Base-by-base conservation (phyloP, 768 basidiomycete species). In the Cyathus striatus region DNA sequence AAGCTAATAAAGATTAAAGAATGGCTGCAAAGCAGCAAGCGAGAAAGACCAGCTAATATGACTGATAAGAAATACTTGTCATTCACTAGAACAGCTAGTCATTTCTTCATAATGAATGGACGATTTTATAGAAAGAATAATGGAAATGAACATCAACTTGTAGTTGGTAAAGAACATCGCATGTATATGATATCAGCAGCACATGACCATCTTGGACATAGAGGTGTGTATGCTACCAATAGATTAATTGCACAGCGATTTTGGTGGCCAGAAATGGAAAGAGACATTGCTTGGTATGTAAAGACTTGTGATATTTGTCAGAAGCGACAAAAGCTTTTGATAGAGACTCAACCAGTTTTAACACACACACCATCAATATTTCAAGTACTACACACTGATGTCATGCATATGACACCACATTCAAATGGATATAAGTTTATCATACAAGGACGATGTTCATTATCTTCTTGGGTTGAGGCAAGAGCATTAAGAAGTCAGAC, bases 201-300 rank as follows among this genome's bases (percentile, higher is more conserved):
- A 2, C 62, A 61, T 40, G 48, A 64, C 25, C 21, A 35, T 5
- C 18, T 58, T 3, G 61, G 58, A 33, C 58, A 64, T 43, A 45
- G 53, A 42, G 57, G 57, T 2, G 40, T 46, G 7, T 58, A 44
- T 25, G 48, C 57, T 0, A 61, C 55, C 0, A 44, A 27, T 3
- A 3, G 38, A 0, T 16, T 57, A 1, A 33, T 64, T 0, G 18
- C 41, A 6, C 37, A 53, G 34, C 13, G 55, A 1, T 62, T 64
- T 38, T 64, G 58, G 59, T 64, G 61, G 59, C 61, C 57, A 1
- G 51, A 59, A 4, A 34, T 60, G 23, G 49, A 54, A 9, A 21
- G 25, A 1, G 58, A 64, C 41, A 43, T 61, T 0, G 20, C 38
- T 0, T 60, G 58, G 59, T 61, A 49, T 43, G 38, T 61, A 0